Evolutionary conservation across 345 rosid genomes (phyloP).

Genomic region (Mallotus nudiflorus): DNA sequence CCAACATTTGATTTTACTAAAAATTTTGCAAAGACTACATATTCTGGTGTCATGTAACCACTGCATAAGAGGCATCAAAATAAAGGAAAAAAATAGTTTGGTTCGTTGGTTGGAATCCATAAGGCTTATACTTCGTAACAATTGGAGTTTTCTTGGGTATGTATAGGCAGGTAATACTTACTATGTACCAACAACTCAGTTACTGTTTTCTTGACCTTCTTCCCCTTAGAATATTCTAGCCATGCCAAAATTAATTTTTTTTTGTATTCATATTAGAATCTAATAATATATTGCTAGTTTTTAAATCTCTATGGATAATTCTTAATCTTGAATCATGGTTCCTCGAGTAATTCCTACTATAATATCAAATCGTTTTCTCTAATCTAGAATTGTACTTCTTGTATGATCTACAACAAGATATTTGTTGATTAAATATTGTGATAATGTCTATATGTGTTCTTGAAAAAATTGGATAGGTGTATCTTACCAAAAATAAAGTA

Average conservation of each 20-base stretch:
- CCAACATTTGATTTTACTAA: not conserved
- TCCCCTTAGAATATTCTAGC: not conserved
- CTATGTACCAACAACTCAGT: not conserved
- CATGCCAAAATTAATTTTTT: not conserved
- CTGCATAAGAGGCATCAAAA: not conserved
- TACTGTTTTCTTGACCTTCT: not conserved
- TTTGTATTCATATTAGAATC: conserved; percentile 1
- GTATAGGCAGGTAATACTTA: not conserved
- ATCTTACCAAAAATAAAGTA: conserved; percentile 1
- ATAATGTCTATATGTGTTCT: too few relatives aligned
- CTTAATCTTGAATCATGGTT: conserved; percentile 1
- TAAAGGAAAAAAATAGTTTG: too few relatives aligned
- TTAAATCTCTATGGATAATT: not conserved
- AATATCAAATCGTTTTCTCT: not conserved
- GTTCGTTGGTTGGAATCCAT: too few relatives aligned
- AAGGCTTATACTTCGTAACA: too few relatives aligned
- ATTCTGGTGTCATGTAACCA: not conserved
- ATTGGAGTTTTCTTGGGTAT: too few relatives aligned
- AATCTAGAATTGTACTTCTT: not conserved
- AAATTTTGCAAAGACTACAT: not conserved
- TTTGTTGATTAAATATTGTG: too few relatives aligned
- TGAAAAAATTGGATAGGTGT: too few relatives aligned
- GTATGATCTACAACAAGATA: not conserved
- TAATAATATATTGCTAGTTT: not conserved
- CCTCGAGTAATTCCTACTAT: conserved; percentile 5